phyloP scores from a whole-genome alignment of 177 flowering plant species.

The Vitis hybrid region DNA sequence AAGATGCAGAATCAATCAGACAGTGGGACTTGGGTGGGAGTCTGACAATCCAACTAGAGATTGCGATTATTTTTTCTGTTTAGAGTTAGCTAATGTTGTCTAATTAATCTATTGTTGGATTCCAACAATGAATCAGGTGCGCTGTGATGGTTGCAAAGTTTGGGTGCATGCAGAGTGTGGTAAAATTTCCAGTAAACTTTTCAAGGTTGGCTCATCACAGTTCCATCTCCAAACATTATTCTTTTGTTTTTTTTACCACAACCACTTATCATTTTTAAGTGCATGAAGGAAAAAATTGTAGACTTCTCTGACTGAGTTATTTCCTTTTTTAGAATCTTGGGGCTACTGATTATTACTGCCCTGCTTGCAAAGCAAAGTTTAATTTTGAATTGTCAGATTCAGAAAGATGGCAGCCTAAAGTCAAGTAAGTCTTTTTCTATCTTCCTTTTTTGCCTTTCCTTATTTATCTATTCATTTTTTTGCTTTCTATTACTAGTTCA shows the following conservation, averaged over 20 bases:
- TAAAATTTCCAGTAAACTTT: conserved; percentile 53
- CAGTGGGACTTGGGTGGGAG: conserved; percentile 88
- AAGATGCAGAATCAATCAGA: conserved; percentile 89
- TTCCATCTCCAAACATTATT: neutral
- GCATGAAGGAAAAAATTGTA: conserved; percentile 6
- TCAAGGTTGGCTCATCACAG: conserved; percentile 49
- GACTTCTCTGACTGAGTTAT: neutral
- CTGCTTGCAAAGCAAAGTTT: conserved; percentile 77
- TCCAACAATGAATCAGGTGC: conserved; percentile 40
- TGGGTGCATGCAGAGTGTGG: conserved; percentile 94
- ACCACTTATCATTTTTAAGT: neutral
- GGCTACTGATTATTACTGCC: conserved; percentile 79
- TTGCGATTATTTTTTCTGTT: conserved; percentile 1
- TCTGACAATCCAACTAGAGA: neutral
- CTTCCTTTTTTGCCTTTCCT: neutral
- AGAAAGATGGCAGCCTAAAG: conserved; percentile 36
- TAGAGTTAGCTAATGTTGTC: neutral
- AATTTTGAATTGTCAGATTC: conserved; percentile 58
- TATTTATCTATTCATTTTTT: neutral
- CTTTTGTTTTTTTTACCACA: neutral
- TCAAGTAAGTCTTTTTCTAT: conserved; percentile 41
- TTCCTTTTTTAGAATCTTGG: conserved; percentile 54
- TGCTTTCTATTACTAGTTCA: neutral
- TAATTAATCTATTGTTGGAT: neutral
- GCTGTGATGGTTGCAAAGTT: conserved; percentile 88